Evolutionary conservation across 345 rosid species (phyloP).

Genomic region (Rubroshorea leprosula): DNA sequence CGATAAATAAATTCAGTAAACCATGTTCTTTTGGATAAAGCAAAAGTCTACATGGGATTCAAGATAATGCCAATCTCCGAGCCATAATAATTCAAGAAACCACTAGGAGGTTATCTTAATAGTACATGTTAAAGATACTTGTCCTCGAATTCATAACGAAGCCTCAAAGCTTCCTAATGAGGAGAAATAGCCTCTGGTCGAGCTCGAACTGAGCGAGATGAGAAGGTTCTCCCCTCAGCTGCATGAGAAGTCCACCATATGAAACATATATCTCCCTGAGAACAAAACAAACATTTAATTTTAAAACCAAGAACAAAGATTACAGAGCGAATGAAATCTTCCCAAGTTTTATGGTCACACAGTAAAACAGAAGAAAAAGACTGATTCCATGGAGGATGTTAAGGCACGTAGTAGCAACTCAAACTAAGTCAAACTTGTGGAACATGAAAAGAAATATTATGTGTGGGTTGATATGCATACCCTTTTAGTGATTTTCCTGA

Average conservation of each 20-base stretch:
- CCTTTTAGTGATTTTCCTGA: constrained; percentile 56
- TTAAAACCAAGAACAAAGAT: not conserved
- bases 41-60: not conserved
- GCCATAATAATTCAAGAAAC: not conserved
- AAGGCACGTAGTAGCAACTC: too few species aligned
- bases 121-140: too few species aligned
- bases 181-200: constrained; percentile 79
- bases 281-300: not conserved
- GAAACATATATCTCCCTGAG: constrained; percentile 78
- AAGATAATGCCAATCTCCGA: not conserved
- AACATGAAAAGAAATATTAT: not conserved
- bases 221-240: constrained; percentile 72
- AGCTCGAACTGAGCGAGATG: constrained; percentile 64
- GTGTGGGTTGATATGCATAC: constrained; percentile 32
- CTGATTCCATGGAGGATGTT: too few species aligned
- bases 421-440: too few species aligned
- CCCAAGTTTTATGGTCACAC: too few species aligned
- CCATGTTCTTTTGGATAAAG: too few species aligned
- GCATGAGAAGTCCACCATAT: constrained; percentile 77
- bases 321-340: not conserved
- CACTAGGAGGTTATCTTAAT: not conserved
- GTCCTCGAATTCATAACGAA: too few species aligned
- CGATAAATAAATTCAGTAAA: too few species aligned
- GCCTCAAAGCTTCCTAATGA: constrained; percentile 54
- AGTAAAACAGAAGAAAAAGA: too few species aligned